These are phyloP conservation scores for Cordyceps farinosa DNA, from an alignment of 2,329 filamentous ascomycete genomes.

Conservation along the genomic window DNA sequence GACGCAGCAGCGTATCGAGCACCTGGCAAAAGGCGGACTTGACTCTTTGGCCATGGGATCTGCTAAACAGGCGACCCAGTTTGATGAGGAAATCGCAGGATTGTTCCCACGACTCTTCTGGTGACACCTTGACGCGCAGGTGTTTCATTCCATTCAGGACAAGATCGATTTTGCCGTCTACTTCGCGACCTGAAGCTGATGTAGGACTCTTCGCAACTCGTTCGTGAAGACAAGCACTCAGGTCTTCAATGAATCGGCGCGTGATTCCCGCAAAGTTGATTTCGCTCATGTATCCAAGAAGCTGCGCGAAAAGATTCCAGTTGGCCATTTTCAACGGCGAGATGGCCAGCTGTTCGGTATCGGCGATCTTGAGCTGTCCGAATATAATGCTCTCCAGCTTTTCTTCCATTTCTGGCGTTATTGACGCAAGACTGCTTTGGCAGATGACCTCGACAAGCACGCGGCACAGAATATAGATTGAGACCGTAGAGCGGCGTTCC, in stretches of 20 bases:
- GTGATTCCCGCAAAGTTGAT: conserved; percentile 85
- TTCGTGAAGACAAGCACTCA: conserved; percentile 75
- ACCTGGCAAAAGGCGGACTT: conserved; percentile 95
- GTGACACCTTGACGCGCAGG: conserved; percentile 69
- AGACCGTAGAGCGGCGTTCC: conserved; percentile 87
- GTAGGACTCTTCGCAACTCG: conserved; percentile 65
- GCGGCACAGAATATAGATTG: conserved; percentile 91
- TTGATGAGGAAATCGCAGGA: conserved; percentile 86
- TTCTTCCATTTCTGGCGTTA: conserved; percentile 88
- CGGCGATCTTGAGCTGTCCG: conserved; percentile 84
- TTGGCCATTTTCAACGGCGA: conserved; percentile 88
- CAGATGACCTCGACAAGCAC: conserved; percentile 92
- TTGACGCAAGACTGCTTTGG: conserved; percentile 76
- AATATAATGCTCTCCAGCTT: conserved; percentile 96
- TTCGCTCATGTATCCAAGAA: conserved; percentile 94
- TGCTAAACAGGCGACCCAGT: conserved; percentile 76
- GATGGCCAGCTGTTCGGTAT: conserved; percentile 72
- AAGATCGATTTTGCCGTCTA: conserved; percentile 79
- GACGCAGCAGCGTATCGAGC: conserved; percentile 79
- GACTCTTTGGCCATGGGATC: conserved; percentile 80
- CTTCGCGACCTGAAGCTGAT: conserved; percentile 54
- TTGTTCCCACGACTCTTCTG: conserved; percentile 74
- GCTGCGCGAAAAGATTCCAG: conserved; percentile 89
- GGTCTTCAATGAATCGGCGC: conserved; percentile 74
- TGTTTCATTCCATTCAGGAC: conserved; percentile 91